phyloP scores from a whole-genome alignment of 208 protist species.

The Herpetomonas muscarum region DNA sequence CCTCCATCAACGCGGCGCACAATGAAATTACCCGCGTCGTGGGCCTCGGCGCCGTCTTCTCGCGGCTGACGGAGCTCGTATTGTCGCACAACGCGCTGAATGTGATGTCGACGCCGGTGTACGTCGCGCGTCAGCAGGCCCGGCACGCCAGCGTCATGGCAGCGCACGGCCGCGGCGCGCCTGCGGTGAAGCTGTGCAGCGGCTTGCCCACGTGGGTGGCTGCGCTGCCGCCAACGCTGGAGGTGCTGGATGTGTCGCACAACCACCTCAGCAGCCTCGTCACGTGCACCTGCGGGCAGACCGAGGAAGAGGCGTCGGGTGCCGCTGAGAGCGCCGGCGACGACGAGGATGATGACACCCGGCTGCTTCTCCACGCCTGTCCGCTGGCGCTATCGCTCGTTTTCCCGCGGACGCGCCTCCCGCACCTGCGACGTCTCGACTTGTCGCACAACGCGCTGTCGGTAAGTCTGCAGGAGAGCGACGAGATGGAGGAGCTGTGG shows the following conservation, averaged over 20 bases:
- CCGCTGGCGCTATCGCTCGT: constrained; percentile 7
- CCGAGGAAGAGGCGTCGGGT: background rate
- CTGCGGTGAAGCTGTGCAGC: constrained; percentile 16
- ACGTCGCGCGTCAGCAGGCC: constrained; percentile 9
- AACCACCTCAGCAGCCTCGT: constrained; percentile 65
- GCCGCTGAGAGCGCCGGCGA: background rate
- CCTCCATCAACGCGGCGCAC: constrained; percentile 30
- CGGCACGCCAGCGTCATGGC: background rate
- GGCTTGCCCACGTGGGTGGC: constrained; percentile 56
- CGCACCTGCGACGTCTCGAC: constrained; percentile 15
- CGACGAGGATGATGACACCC: background rate
- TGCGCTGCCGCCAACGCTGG: constrained; percentile 55
- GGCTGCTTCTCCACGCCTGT: constrained; percentile 44
- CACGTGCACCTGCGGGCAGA: constrained; percentile 32
- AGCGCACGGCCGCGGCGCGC: background rate
- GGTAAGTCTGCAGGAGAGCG: constrained; percentile 42
- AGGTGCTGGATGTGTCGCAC: constrained; percentile 60
- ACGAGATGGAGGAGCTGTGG: constrained; percentile 44
- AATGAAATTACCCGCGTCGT: constrained; percentile 55
- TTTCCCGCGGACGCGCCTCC: constrained; percentile 4
- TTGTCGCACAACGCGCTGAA: constrained; percentile 71
- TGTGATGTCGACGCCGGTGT: constrained; percentile 17
- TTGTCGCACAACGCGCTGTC: constrained; percentile 63
- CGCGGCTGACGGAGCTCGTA: constrained; percentile 45
- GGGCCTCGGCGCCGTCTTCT: constrained; percentile 56